Evolutionary conservation across 2,329 filamentous ascomycete genomes (phyloP).

Genomic region (Ilyonectria mors-panacis): DNA sequence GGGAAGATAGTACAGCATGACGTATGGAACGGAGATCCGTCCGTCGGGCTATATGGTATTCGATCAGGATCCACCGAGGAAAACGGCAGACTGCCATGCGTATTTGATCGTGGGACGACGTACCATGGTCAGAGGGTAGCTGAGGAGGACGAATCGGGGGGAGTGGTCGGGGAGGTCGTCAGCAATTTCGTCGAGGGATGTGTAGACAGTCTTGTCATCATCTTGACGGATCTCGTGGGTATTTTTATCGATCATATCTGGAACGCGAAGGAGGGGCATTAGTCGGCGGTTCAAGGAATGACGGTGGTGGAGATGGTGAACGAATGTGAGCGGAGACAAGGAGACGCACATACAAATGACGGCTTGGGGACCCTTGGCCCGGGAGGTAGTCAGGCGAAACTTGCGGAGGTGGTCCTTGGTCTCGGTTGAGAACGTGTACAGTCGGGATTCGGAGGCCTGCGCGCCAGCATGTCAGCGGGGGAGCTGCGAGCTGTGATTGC

Average conservation of each 20-base stretch:
- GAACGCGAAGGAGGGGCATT: conserved; percentile 29
- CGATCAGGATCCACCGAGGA: conserved; percentile 31
- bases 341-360: conserved; percentile 85
- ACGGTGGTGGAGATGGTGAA: not conserved
- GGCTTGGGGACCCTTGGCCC: conserved; percentile 88
- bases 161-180: conserved; percentile 95
- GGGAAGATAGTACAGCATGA: conserved; percentile 94
- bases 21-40: conserved; percentile 90
- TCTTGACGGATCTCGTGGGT: conserved; percentile 91
- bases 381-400: conserved; percentile 92
- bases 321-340: conserved; percentile 8
- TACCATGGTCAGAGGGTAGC: conserved; percentile 91
- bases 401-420: conserved; percentile 93
- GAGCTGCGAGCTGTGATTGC: conserved; percentile 2
- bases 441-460: conserved; percentile 81
- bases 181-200: conserved; percentile 82
- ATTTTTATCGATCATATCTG: conserved; percentile 91
- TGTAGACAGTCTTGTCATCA: conserved; percentile 83
- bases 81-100: not conserved
- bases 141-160: conserved; percentile 90
- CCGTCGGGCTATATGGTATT: conserved; percentile 76
- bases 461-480: conserved; percentile 34
- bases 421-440: conserved; percentile 94
- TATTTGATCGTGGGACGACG: conserved; percentile 41
- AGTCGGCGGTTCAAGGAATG: conserved; percentile 27